A percentile compares a stretch with the other conserved stretches of the same genome.
phyloP scores from a whole-genome alignment of 176 grass and related monocot species.

The Bolboschoenus planiculmis region DNA sequence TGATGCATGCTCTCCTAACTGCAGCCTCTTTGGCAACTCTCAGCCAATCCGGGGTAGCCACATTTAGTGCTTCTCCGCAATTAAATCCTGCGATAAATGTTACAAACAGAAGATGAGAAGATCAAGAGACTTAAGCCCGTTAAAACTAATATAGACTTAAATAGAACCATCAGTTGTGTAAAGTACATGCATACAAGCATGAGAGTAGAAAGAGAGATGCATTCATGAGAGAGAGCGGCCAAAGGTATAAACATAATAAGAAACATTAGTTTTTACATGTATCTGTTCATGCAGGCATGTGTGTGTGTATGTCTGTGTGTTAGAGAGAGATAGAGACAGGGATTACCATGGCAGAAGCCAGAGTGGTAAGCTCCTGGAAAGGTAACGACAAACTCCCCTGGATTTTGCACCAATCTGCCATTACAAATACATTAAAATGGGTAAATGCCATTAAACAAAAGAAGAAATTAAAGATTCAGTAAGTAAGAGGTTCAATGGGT shows the following conservation, averaged over 20 bases:
- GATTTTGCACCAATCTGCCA: constrained; percentile 92
- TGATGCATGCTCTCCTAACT: constrained; percentile 87
- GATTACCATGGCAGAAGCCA: constrained; percentile 78
- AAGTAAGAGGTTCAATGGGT: background rate
- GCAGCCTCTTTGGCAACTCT: constrained; percentile 88
- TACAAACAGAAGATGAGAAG: background rate
- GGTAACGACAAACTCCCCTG: constrained; percentile 95
- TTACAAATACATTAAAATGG: background rate
- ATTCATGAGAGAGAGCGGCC: background rate
- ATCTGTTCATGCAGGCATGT: background rate
- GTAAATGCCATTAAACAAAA: constrained; percentile 8
- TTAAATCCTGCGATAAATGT: constrained; percentile 62
- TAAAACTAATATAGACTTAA: background rate
- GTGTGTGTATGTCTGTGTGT: background rate
- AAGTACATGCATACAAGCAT: background rate
- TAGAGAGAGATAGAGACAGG: background rate
- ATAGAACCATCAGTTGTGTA: background rate
- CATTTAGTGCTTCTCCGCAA: constrained; percentile 89
- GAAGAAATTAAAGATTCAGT: background rate
- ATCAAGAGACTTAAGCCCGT: background rate
- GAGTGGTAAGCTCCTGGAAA: constrained; percentile 90
- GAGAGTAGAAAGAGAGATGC: background rate
- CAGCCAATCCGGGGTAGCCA: constrained; percentile 94
- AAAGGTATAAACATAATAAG: background rate
- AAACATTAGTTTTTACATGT: background rate